phyloP scores from a whole-genome alignment of 1,284 basidiomycete genomes.

The Mycosarcoma maydis region DNA sequence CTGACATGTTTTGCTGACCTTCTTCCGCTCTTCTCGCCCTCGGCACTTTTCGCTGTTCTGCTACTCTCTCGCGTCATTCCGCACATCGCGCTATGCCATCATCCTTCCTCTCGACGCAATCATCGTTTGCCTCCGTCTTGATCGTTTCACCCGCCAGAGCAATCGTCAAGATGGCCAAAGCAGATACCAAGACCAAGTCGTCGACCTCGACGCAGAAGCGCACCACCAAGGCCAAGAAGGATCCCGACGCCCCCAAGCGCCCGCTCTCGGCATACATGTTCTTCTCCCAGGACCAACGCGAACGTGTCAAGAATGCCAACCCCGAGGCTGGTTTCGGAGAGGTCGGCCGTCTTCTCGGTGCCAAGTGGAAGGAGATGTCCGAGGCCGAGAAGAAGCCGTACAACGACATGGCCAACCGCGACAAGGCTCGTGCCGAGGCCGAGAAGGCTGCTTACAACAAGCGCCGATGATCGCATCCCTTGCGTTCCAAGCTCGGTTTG shows the following conservation, averaged over 20 bases:
- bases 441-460: slow-evolving; percentile 77
- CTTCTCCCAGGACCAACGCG: slow-evolving; percentile 94
- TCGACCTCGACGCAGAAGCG: slow-evolving; percentile 48
- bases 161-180: slow-evolving; percentile 56
- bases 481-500: neutral
- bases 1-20: neutral
- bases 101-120: neutral
- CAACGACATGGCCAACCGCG: slow-evolving; percentile 81
- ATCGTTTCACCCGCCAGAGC: neutral
- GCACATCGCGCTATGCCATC: neutral
- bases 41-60: neutral
- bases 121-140: neutral
- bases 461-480: slow-evolving; percentile 25
- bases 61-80: neutral
- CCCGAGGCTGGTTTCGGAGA: slow-evolving; percentile 94
- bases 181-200: slow-evolving; percentile 59
- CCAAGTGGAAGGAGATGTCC: slow-evolving; percentile 87
- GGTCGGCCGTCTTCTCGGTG: slow-evolving; percentile 84
- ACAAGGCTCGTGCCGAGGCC: slow-evolving; percentile 83
- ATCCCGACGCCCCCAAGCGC: slow-evolving; percentile 85
- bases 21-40: slow-evolving; percentile 1
- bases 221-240: slow-evolving; percentile 67
- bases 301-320: slow-evolving; percentile 93
- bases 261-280: slow-evolving; percentile 97
- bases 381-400: slow-evolving; percentile 93